Evolutionary conservation across 164 flowering plant genomes (phyloP), one percentile per base, ranked within the genome.

Genomic region (Amborella trichopoda): DNA sequence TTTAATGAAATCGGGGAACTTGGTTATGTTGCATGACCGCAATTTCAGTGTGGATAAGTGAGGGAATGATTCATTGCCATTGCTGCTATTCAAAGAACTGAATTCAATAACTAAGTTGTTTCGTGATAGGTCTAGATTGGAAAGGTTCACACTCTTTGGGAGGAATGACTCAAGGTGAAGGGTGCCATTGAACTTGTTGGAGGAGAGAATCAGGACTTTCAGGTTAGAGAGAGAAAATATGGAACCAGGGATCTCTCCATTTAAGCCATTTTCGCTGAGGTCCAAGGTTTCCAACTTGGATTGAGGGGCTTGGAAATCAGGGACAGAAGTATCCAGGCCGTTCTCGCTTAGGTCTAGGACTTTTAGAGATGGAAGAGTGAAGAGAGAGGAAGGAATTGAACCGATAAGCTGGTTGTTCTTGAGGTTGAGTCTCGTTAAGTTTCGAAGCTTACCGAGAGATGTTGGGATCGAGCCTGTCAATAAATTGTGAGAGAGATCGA

Each of bases 141-240:
- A 1, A 4, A 68, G 49, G 17, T 46, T 16, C 26, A 41, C 33
- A 2, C 46, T 28, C 1, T 28, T 23, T 4, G 42, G 12, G 27
- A 64, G 23, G 42, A 10, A 27, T 41, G 40, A 40, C n/a, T n/a
- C n/a, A 0, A 56, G 24, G 3, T 64, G 56, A 21, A 68, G 37
- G 0, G 19, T 41, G 14, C 68, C 68, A 46, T 24, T 55, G 27
- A 68, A 37, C 3, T 45, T 22, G 23, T 68, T 68, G 0, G 12
- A 1, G 16, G 2, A 0, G 2, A 67, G 49, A 18, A 16, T 1
- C 21, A 67, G 33, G 3, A 0, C 0, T 23, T 32, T 23, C 19
- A 67, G 59, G 3, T 46, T 52, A 26, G 32, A 14, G 12, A 58
- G 54, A 2, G 28, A 9, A 5, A 9, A 40, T 6, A 61, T 13